These are phyloP conservation scores for Barnettozyma sp. DNA, from an alignment of 805 yeast species.

Conservation along the genomic window DNA sequence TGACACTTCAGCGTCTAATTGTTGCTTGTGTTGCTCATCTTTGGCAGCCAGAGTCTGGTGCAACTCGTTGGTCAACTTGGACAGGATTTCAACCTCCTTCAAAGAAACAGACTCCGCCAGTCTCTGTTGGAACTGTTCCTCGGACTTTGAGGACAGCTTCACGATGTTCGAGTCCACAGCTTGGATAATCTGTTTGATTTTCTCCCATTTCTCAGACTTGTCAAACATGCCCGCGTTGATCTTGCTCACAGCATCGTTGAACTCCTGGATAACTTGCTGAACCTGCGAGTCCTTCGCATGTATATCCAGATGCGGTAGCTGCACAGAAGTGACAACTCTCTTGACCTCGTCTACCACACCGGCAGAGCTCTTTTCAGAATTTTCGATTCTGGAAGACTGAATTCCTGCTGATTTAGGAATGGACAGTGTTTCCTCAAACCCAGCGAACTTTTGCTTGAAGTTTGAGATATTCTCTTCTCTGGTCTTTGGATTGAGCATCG, in stretches of 20 bases:
- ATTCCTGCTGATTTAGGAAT: conserved; percentile 35
- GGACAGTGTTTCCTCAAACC: conserved; percentile 33
- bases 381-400: conserved; percentile 27
- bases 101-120: conserved; percentile 21
- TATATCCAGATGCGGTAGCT: conserved; percentile 25
- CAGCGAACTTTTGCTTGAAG: conserved; percentile 32
- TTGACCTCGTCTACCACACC: conserved; percentile 11
- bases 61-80: conserved; percentile 53
- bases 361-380: conserved; percentile 14
- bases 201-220: conserved; percentile 11
- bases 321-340: conserved; percentile 12
- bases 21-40: conserved; percentile 49
- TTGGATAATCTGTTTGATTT: conserved; percentile 13
- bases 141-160: conserved; percentile 11
- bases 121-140: conserved; percentile 11
- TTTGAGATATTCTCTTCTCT: conserved; percentile 28
- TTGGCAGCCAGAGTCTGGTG: conserved; percentile 53
- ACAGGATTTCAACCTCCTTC: conserved; percentile 52
- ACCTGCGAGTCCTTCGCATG: conserved; percentile 26
- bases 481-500: conserved; percentile 19
- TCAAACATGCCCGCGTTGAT: conserved; percentile 21
- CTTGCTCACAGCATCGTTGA: conserved; percentile 19
- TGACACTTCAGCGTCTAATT: conserved; percentile 57
- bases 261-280: conserved; percentile 21
- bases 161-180: conserved; percentile 19